Conservation (phyloP, 768 basidiomycete genomes). For the Lentinula guzmanii region DNA sequence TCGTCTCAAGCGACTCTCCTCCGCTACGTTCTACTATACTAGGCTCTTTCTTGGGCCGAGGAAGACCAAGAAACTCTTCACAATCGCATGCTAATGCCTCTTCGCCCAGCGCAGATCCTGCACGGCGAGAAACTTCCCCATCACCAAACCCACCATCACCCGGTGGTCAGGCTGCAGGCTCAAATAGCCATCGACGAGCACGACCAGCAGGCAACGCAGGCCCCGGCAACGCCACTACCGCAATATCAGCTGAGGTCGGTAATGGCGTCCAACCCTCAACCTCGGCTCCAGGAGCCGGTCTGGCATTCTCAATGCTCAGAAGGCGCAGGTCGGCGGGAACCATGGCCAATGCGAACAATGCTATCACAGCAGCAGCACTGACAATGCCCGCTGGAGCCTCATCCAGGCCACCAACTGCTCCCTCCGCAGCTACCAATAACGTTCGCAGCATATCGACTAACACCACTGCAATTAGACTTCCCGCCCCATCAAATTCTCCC, state of each 20-base stretch:
- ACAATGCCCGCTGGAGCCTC: background rate
- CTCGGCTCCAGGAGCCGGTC: background rate
- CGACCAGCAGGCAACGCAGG: slow-evolving; percentile 60
- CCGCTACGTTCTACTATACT: slow-evolving; percentile 56
- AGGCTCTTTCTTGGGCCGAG: slow-evolving; percentile 26
- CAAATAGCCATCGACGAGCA: slow-evolving; percentile 61
- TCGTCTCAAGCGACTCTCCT: background rate
- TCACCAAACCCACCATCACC: slow-evolving; percentile 34
- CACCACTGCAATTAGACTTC: background rate
- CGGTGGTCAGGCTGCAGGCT: slow-evolving; percentile 30
- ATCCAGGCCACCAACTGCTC: background rate
- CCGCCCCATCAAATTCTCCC: background rate
- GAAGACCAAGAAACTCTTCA: slow-evolving; percentile 61
- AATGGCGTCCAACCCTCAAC: slow-evolving; percentile 1
- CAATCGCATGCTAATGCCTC: slow-evolving; percentile 52
- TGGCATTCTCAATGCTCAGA: background rate
- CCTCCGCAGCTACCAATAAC: slow-evolving; percentile 9
- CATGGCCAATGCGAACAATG: slow-evolving; percentile 1
- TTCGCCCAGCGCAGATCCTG: slow-evolving; percentile 24
- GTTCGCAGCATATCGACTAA: slow-evolving; percentile 9
- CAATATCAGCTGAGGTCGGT: slow-evolving; percentile 12
- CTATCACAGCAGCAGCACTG: background rate
- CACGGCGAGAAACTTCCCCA: slow-evolving; percentile 35
- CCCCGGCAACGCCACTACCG: slow-evolving; percentile 11
- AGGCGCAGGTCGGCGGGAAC: background rate